Base-by-base conservation (phyloP, 495 filamentous ascomycete species). In the Xylaria nigripes region DNA sequence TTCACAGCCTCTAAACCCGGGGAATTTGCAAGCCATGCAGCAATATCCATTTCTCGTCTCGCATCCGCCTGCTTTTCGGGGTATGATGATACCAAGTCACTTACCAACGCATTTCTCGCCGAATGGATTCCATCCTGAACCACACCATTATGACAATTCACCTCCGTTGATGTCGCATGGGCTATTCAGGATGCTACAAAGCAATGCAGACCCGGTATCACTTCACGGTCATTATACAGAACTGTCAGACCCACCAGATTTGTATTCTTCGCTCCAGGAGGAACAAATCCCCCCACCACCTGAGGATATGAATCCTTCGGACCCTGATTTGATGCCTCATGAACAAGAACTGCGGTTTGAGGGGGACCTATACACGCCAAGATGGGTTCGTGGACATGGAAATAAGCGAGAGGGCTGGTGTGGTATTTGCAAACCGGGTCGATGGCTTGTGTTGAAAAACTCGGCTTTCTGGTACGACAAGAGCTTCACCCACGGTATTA, bases 391-490 rank as follows among this genome's bases (percentile, higher is more conserved):
- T 34, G 86, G 86, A 16, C 83, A 86, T 57, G 86, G 87, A 13
- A 87, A 88, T 70, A 88, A 87, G 70, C 81, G 86, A 29, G 87
- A 90, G 67, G 86, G 87, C 6, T 90, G 87, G 87, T 90, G 86
- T 55, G 87, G 86, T 12, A 85, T 89, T 60, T 90, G 86, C 70
- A 87, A 87, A 62, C 86, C 86, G 4, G 86, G 86, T 6, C 76
- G 86, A 40, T 90, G 86, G 86, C 75, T 90, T 12, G 86, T 89
- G 16, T 69, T 90, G 50, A 90, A 90, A 72, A 90, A 90, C 67
- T 86, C 83, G 53, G 86, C 86, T 10, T 90, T 86, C 68, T 90
- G 86, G 86, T 90, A 90, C 64, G 86, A 90, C 70, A 90, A 89
- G 67, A 84, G 79, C 52, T 90, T 90, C 65, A 86, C 83, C 2